These are phyloP conservation scores for Didymellaceae sp. DNA, from an alignment of 2,329 filamentous ascomycete species.

Conservation along the genomic window DNA sequence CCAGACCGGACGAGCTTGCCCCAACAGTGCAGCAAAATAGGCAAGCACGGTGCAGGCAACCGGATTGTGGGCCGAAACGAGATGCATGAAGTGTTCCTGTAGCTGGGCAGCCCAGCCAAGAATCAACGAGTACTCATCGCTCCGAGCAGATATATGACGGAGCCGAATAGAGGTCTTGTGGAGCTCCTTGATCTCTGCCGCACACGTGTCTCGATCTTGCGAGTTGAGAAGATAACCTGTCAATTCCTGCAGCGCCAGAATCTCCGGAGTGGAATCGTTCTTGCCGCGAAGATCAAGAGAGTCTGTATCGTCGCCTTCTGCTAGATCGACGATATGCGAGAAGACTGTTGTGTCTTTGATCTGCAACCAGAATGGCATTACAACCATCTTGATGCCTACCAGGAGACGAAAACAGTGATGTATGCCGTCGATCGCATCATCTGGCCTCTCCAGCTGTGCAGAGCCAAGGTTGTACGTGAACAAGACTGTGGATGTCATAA, in stretches of 20 bases:
- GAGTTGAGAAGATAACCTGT: slow-evolving; percentile 29
- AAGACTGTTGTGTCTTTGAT: slow-evolving; percentile 29
- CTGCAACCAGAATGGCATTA: slow-evolving; percentile 30
- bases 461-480: slow-evolving; percentile 40
- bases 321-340: slow-evolving; percentile 21
- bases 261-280: slow-evolving; percentile 26
- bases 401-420: slow-evolving; percentile 40
- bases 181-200: slow-evolving; percentile 32
- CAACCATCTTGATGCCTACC: slow-evolving; percentile 36
- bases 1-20: slow-evolving; percentile 32
- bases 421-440: slow-evolving; percentile 36
- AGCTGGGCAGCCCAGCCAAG: slow-evolving; percentile 35
- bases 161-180: slow-evolving; percentile 29
- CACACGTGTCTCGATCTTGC: slow-evolving; percentile 30
- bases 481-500: slow-evolving; percentile 36
- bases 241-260: slow-evolving; percentile 32
- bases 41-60: slow-evolving; percentile 37
- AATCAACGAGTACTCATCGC: slow-evolving; percentile 33
- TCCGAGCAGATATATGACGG: slow-evolving; percentile 24
- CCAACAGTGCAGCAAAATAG: slow-evolving; percentile 36
- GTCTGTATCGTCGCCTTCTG: slow-evolving; percentile 16
- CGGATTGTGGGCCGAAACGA: slow-evolving; percentile 35
- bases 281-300: slow-evolving; percentile 21
- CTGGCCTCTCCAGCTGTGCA: slow-evolving; percentile 34
- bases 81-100: slow-evolving; percentile 31